Percentiles rank a stretch among this genome's conserved stretches.
phyloP scores from a whole-genome alignment of 495 filamentous ascomycete species.

The Aspergillus sclerotiicarbonarius region DNA sequence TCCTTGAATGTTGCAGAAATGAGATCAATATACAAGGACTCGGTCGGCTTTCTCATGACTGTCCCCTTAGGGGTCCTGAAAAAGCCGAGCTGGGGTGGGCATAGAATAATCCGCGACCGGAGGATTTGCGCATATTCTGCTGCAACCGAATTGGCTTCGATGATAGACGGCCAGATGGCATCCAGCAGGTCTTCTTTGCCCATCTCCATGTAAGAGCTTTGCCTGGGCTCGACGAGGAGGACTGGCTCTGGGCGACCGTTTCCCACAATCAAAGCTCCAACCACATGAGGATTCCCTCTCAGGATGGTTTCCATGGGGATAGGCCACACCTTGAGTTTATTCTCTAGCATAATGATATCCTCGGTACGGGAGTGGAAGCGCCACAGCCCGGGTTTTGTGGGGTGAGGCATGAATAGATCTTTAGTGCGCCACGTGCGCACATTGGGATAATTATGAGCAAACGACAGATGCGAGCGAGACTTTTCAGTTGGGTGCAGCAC shows the following conservation, averaged over 20 bases:
- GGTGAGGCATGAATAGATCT: not conserved
- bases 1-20: not conserved
- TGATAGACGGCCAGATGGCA: not conserved
- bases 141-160: not conserved
- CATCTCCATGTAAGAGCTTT: not conserved
- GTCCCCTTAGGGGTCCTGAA: not conserved
- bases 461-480: not conserved
- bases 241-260: not conserved
- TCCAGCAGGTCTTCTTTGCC: not conserved
- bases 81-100: not conserved
- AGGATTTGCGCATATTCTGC: not conserved
- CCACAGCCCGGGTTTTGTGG: not conserved
- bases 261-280: not conserved
- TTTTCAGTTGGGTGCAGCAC: not conserved
- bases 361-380: not conserved
- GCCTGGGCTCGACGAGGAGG: not conserved
- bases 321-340: not conserved
- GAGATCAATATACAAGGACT: not conserved
- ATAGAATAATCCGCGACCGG: not conserved
- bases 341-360: not conserved
- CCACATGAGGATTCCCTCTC: not conserved
- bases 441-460: not conserved
- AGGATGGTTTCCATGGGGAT: not conserved
- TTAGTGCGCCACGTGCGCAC: not conserved
- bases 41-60: not conserved